A percentile compares a stretch with the other conserved stretches of the same genome.
These are phyloP conservation scores for Lachnellula cervina DNA, from an alignment of 2,329 filamentous ascomycete species.

Conservation along the genomic window DNA sequence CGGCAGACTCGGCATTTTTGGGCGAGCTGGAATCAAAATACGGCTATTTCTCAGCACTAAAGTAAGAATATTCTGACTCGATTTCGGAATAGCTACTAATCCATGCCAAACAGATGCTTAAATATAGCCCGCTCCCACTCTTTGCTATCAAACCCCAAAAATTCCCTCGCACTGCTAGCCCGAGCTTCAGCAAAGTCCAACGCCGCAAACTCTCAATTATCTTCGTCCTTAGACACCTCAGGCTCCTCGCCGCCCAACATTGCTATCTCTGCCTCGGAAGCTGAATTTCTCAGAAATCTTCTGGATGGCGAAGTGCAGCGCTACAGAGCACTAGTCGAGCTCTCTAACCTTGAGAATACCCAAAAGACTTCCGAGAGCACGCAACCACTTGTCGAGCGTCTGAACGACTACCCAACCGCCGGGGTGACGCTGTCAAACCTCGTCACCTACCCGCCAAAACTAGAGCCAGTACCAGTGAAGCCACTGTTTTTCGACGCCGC, in stretches of 20 bases:
- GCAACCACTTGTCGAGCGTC: constrained; percentile 66
- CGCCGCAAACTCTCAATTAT: constrained; percentile 44
- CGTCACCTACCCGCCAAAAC: constrained; percentile 79
- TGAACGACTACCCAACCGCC: constrained; percentile 67
- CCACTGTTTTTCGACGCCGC: constrained; percentile 94
- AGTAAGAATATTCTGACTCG: constrained; percentile 47
- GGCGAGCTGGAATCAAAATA: constrained; percentile 72
- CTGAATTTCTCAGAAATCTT: constrained; percentile 53
- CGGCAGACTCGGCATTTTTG: constrained; percentile 72
- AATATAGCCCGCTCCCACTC: constrained; percentile 82
- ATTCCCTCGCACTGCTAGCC: constrained; percentile 80
- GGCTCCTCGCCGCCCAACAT: constrained; percentile 57
- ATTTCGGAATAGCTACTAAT: background rate
- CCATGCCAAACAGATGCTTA: constrained; percentile 55
- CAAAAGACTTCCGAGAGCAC: constrained; percentile 25
- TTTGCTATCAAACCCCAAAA: constrained; percentile 64
- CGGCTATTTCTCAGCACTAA: constrained; percentile 82
- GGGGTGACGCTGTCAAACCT: constrained; percentile 73
- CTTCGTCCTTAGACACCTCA: constrained; percentile 34
- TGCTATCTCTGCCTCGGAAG: constrained; percentile 56
- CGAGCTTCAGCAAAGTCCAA: constrained; percentile 62
- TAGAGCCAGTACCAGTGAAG: constrained; percentile 83
- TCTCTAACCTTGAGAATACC: constrained; percentile 58
- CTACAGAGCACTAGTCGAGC: constrained; percentile 78
- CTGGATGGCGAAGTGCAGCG: constrained; percentile 71